Base-by-base conservation (phyloP, 345 rosid species). In the Ricinus communis region DNA sequence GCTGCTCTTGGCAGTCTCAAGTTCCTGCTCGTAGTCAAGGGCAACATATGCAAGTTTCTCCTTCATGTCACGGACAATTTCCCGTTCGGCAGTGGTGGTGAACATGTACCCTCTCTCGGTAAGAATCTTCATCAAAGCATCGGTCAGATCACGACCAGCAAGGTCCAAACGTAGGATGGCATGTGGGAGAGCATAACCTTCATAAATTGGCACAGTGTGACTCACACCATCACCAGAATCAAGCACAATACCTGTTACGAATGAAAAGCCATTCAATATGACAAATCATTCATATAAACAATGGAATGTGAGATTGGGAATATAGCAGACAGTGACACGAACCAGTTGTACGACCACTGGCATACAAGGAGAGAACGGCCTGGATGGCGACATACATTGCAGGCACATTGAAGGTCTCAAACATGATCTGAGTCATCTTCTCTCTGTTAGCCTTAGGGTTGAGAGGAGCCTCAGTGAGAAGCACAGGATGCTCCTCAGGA, bases 401-500 rank as follows among this genome's bases (percentile, higher is more conserved):
- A 24, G 88, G 88, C 14, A 65, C 72, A 10, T 80, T 66, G 72
- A 83, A 83, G 13, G 84, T 80, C 75, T 83, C 86, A 62, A 83
- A 83, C 84, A 83, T 78, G 68, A 83, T 79, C 62, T 81, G 85
- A 43, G 85, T 79, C 85, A 81, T 84, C 80, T 83, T 87, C 76
- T 87, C 90, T 60, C 90, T 76, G 27, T 87, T 87, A 51, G 88
- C 87, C 72, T 84, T 87, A 18, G 90, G 90, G 68, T 87, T 87
- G 47, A 87, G 83, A 9, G 91, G 88, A 36, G 88, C 88, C 70
- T 87, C 91, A 0, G 88, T 85, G 9, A 87, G 87, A 62, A 87
- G 88, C 0, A 87, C 87, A 1, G 91, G 91, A 55, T 87, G 91
- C 56, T 87, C 91, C 61, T 87, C 91, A 1, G 88, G 87, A 14